Base-by-base conservation (phyloP, 106 monocot genomes). In the Xerophyta viscosa region DNA sequence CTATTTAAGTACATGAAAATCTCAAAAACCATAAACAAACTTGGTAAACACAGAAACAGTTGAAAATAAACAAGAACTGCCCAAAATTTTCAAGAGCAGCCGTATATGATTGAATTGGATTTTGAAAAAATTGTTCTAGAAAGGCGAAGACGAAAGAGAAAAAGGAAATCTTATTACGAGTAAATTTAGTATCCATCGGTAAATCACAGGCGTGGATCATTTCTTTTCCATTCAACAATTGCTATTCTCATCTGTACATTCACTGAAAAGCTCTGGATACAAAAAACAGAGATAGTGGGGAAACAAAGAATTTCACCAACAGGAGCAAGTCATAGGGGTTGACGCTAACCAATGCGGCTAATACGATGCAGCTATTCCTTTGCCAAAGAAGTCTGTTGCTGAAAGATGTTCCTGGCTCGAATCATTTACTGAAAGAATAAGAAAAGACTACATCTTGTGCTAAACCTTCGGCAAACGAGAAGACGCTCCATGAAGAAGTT, bases 401-500 rank as follows among this genome's bases (percentile, higher is more conserved):
- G 2, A 54, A 3, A 9, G 36, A 4, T 36, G 7, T 4, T 31
- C 31, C 29, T 36, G 18, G 6, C 21, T 54, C 29, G 20, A 20
- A 10, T 21, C 7, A 10, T 23, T 1, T 20, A n/a, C n/a, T n/a
- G n/a, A n/a, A n/a, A 48, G 15, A 31, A 28, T 12, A 14, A 21
- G 30, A 48, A 20, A 18, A 18, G 19, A 33, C 5, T 27, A 24
- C 20, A 27, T 8, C 11, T n/a, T 52, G 21, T 68, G 57, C 61
- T 71, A 68, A 58, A 47, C 77, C 55, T 93, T 78, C 7, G 72
- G 66, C 27, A 81, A 33, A 14, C 94, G 78, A 2, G 71, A 62
- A 8, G 94, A 78, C 17, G 69, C 42, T 11, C 94, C 94, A 41
- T 81, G 94, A 31, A 94, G 77, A 58, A 94, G 84, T 52, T 84